Evolutionary conservation across 2,329 filamentous ascomycete genomes (phyloP).

Genomic region (Trichoderma guizhouense): DNA sequence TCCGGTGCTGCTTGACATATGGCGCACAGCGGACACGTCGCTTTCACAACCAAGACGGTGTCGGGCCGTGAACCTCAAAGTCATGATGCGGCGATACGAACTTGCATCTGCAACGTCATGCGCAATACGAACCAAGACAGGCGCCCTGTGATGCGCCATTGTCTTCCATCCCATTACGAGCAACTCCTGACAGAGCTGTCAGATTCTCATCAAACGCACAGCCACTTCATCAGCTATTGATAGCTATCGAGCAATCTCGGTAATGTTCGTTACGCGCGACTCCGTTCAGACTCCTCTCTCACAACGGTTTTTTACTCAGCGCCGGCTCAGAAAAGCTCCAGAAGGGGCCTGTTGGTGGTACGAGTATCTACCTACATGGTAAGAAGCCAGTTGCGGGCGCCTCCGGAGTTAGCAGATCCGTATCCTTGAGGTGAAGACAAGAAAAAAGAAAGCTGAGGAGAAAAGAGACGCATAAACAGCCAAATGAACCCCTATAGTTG

Average conservation of each 20-base stretch:
- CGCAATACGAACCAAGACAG: neutral
- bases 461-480: neutral
- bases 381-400: neutral
- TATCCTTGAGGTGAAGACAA: neutral
- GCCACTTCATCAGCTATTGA: neutral
- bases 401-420: neutral
- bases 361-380: neutral
- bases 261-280: neutral
- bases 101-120: neutral
- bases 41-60: neutral
- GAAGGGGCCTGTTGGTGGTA: neutral
- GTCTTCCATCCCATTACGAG: neutral
- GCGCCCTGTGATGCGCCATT: neutral
- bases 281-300: neutral
- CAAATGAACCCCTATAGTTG: neutral
- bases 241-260: constrained; percentile 2
- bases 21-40: neutral
- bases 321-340: neutral
- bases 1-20: neutral
- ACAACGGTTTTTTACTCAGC: neutral
- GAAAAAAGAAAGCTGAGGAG: neutral
- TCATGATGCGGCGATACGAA: neutral
- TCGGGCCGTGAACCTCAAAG: neutral
- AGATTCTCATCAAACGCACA: neutral
- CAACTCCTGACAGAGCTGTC: neutral